Percentiles rank a stretch among this genome's conserved stretches.
Conservation (phyloP, 495 filamentous ascomycete species). For the Talaromyces nanjingensis region DNA sequence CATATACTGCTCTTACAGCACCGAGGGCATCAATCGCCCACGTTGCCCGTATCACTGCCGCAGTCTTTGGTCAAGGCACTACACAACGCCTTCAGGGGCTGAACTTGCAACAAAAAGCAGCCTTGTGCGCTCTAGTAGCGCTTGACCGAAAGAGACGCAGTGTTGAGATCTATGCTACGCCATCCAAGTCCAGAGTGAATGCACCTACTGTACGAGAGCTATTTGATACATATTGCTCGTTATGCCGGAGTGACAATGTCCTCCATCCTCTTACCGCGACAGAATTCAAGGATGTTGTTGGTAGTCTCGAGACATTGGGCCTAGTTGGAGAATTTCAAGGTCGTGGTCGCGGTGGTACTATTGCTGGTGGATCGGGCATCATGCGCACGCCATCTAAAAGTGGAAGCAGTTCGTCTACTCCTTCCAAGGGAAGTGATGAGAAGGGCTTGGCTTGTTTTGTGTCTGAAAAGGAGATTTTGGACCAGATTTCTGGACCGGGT, state of each 20-base stretch:
- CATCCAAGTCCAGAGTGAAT: constrained; percentile 45
- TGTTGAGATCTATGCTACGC: constrained; percentile 38
- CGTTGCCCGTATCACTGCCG: constrained; percentile 79
- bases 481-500: constrained; percentile 62
- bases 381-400: constrained; percentile 54
- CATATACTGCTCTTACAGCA: constrained; percentile 63
- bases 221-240: constrained; percentile 67
- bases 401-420: constrained; percentile 35
- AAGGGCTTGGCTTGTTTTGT: constrained; percentile 69
- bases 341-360: constrained; percentile 57
- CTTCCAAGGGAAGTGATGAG: constrained; percentile 45
- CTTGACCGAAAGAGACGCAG: constrained; percentile 57
- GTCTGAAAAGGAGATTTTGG: constrained; percentile 67
- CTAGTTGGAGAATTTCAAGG: constrained; percentile 70
- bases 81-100: constrained; percentile 74
- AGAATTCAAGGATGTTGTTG: constrained; percentile 92
- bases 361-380: constrained; percentile 36
- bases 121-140: constrained; percentile 77
- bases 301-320: constrained; percentile 76
- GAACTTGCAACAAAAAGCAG: constrained; percentile 95
- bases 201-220: constrained; percentile 72
- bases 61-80: constrained; percentile 79
- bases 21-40: constrained; percentile 86
- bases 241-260: constrained; percentile 77
- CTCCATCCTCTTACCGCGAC: constrained; percentile 79